Conservation (phyloP, 2,329 filamentous ascomycete genomes). For the Neoscytalidium dimidiatum region DNA sequence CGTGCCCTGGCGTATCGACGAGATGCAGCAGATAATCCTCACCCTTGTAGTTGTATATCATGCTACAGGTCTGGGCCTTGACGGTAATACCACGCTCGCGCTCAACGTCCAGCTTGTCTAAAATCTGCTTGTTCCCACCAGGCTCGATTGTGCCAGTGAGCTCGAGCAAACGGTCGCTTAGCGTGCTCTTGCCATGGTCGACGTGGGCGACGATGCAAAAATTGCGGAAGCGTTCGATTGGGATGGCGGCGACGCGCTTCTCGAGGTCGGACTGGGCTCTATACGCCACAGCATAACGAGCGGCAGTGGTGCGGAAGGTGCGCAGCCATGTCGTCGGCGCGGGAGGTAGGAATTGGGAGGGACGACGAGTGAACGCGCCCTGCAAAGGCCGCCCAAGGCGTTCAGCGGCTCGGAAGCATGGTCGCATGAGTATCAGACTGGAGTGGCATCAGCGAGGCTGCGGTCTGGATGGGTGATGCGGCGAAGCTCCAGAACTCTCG, state of each 20-base stretch:
- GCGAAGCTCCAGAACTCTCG: not conserved
- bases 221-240: slow-evolving; percentile 80
- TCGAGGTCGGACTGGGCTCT: slow-evolving; percentile 57
- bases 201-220: slow-evolving; percentile 99
- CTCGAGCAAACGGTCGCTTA: slow-evolving; percentile 90
- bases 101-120: slow-evolving; percentile 97
- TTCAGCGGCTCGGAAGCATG: slow-evolving; percentile 49
- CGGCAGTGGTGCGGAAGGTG: slow-evolving; percentile 29
- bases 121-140: slow-evolving; percentile 87
- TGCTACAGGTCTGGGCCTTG: slow-evolving; percentile 97
- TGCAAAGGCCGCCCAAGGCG: slow-evolving; percentile 42
- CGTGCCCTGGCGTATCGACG: slow-evolving; percentile 95
- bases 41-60: slow-evolving; percentile 87
- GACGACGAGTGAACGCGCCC: slow-evolving; percentile 26
- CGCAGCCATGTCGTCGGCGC: slow-evolving; percentile 15
- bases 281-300: slow-evolving; percentile 38
- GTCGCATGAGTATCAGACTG: slow-evolving; percentile 45
- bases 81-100: slow-evolving; percentile 95
- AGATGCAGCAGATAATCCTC: slow-evolving; percentile 91
- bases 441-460: slow-evolving; percentile 12
- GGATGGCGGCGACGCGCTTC: slow-evolving; percentile 69
- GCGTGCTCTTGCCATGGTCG: slow-evolving; percentile 96
- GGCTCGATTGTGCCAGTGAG: slow-evolving; percentile 88
- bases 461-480: not conserved
- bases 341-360: slow-evolving; percentile 25